phyloP scores from a whole-genome alignment of 1,284 basidiomycete species.

The Ganoderma meredithae region DNA sequence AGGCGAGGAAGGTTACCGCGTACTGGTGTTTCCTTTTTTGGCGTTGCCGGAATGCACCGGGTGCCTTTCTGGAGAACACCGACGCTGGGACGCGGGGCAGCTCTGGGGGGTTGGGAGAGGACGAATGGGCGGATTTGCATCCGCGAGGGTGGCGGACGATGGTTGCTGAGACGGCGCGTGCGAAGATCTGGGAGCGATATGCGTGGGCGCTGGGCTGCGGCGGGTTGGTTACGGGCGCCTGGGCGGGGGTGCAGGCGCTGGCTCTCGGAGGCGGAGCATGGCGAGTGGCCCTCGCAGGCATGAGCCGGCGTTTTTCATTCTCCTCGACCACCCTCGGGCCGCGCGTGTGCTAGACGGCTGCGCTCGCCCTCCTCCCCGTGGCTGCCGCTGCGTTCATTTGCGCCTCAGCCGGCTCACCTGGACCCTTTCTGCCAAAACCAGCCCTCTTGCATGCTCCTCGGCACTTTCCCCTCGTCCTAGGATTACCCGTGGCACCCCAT shows the following conservation, averaged over 20 bases:
- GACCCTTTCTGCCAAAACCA: conserved; percentile 21
- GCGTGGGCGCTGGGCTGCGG: not conserved
- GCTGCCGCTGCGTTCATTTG: conserved; percentile 1
- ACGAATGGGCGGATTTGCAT: conserved; percentile 40
- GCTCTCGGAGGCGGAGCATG: not conserved
- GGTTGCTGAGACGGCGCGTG: conserved; percentile 28
- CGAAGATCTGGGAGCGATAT: conserved; percentile 37
- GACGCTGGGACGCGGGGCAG: not conserved
- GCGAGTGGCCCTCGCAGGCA: not conserved
- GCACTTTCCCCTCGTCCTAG: conserved; percentile 25
- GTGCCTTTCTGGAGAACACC: not conserved
- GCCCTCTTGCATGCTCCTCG: conserved; percentile 23
- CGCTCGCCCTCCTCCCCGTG: conserved; percentile 6
- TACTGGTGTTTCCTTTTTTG: conserved; percentile 10
- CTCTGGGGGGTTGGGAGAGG: not conserved
- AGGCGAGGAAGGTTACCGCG: conserved; percentile 17
- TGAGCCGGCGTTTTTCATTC: conserved; percentile 14
- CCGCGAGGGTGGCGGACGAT: conserved; percentile 39
- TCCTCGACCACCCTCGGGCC: not conserved
- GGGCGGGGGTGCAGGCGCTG: not conserved
- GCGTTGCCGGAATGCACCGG: conserved; percentile 19
- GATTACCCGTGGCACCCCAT: conserved; percentile 25
- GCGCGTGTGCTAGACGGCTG: conserved; percentile 4
- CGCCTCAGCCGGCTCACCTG: not conserved
- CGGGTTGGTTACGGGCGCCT: not conserved